Percentiles rank a stretch among this genome's conserved stretches.
Evolutionary conservation across 139 green algal genomes (phyloP).

Genomic region (Chlamydomonas eustigma): DNA sequence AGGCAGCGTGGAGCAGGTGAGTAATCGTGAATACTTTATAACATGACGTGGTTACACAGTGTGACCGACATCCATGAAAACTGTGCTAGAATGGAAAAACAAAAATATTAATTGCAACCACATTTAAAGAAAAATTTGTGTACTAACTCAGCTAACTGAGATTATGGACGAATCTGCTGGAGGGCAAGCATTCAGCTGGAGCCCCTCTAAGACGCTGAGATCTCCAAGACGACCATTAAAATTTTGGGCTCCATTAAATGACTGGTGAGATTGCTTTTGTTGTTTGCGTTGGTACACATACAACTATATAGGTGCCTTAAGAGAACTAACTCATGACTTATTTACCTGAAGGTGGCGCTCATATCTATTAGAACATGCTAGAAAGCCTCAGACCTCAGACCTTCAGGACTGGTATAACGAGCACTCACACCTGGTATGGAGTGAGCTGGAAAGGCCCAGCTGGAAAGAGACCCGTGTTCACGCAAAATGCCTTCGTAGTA

Average conservation of each 20-base stretch:
- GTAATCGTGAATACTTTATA: too few species aligned
- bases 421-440: background rate
- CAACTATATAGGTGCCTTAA: background rate
- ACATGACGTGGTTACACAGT: too few species aligned
- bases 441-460: background rate
- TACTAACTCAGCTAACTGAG: too few species aligned
- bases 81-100: too few species aligned
- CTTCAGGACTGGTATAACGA: background rate
- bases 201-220: background rate
- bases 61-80: too few species aligned
- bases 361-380: background rate
- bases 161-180: too few species aligned
- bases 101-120: too few species aligned
- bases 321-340: background rate
- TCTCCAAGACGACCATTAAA: background rate
- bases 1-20: too few species aligned
- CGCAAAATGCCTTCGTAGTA: slow-evolving; percentile 6
- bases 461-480: slow-evolving; percentile 4
- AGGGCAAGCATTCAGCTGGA: too few species aligned
- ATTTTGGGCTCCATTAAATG: background rate
- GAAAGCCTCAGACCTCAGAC: background rate
- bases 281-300: background rate
- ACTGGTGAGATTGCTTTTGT: background rate
- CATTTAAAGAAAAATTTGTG: too few species aligned
- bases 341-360: background rate